Evolutionary conservation across 768 basidiomycete genomes (phyloP), one percentile per base, ranked within the genome.

Genomic region (Mycena galopus): DNA sequence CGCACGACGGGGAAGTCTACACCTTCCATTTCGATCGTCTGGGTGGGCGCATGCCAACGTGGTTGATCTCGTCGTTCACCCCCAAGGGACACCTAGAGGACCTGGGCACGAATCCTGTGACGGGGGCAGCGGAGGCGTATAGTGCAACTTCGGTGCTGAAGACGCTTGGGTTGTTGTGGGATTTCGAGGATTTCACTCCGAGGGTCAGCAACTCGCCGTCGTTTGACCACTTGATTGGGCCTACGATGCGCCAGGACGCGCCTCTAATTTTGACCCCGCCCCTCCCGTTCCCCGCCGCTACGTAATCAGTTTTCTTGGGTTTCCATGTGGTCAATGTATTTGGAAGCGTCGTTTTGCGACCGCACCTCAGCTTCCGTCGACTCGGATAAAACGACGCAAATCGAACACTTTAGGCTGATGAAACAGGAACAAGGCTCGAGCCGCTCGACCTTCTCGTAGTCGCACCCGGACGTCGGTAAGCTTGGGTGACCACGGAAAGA

Each of bases 21-120:
- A 79, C 77, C 25, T 78, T 79, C 67, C 53, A 75, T 23, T 82
- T 80, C 57, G 65, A 78, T 63, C 78, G 79, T 29, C 74, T 79
- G n/a, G 80, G 81, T 44, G 75, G 77, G 5, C 80, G 81, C 47
- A 78, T 82, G 65, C 81, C 81, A 16, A 77, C 77, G 21, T 72
- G 71, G 35, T 35, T 78, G 30, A 69, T 80, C 44, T 81, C 80
- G 7, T 67, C 79, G 16, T 81, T 67, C 67, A 64, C 76, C 14
- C 72, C 67, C 17, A 60, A 77, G 67, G 77, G 77, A 7, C 64
- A 69, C 35, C 6, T 39, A 10, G 39, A 39, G 39, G 17, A 16
- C 14, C 11, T 39, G 39, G 39, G 39, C 39, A 39, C 39, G 9
- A 39, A 39, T 39, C 39, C 39, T 16, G 39, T 16, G 39, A 39